Evolutionary conservation across 495 filamentous ascomycete genomes (phyloP).

Genomic region (Xylaria flabelliformis): DNA sequence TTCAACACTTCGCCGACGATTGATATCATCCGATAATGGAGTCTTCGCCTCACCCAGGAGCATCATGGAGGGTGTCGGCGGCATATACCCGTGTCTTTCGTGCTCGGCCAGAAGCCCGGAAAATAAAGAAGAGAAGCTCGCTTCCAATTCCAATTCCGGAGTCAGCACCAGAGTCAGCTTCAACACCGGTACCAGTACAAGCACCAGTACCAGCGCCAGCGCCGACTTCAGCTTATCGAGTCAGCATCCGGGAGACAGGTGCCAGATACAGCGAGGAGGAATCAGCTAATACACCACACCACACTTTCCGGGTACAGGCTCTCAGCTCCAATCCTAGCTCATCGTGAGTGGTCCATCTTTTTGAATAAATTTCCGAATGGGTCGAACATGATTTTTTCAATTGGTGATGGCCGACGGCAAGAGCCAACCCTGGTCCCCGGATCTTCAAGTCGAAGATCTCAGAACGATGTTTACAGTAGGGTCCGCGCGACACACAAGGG

Average conservation of each 20-base stretch:
- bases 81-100: slow-evolving; percentile 32
- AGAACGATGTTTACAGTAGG: neutral
- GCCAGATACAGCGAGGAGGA: neutral
- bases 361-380: slow-evolving; percentile 31
- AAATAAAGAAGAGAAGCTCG: slow-evolving; percentile 37
- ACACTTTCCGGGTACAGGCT: slow-evolving; percentile 25
- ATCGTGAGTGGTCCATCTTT: slow-evolving; percentile 33
- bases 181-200: neutral
- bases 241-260: neutral
- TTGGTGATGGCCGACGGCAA: slow-evolving; percentile 24
- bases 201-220: neutral
- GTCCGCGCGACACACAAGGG: neutral
- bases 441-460: slow-evolving; percentile 15
- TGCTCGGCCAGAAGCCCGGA: slow-evolving; percentile 33
- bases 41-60: slow-evolving; percentile 26
- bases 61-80: slow-evolving; percentile 29
- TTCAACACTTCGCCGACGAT: neutral
- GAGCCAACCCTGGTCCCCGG: slow-evolving; percentile 14
- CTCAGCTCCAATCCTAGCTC: slow-evolving; percentile 34
- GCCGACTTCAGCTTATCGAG: slow-evolving; percentile 11
- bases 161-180: slow-evolving; percentile 18
- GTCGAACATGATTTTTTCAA: slow-evolving; percentile 9
- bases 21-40: slow-evolving; percentile 34
- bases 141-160: slow-evolving; percentile 22
- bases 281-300: slow-evolving; percentile 18